Conservation (phyloP, 768 basidiomycete genomes). For the Psilocybe cubensis region DNA sequence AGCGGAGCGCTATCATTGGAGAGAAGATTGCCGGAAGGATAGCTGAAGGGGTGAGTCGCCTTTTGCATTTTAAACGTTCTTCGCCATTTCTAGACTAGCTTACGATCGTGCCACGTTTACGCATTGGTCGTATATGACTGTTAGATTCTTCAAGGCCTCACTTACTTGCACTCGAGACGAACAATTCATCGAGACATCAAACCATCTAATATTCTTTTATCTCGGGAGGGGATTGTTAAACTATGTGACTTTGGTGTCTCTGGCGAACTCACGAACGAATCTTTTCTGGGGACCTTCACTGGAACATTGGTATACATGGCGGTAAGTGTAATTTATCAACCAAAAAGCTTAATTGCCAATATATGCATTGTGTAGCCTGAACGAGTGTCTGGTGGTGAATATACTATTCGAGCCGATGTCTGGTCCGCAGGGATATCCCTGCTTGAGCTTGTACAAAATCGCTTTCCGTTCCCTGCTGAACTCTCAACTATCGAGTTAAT, state of each 20-base stretch:
- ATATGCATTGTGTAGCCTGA: conserved; percentile 66
- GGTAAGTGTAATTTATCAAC: conserved; percentile 52
- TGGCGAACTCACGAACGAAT: conserved; percentile 89
- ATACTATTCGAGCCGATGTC: conserved; percentile 93
- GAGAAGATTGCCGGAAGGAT: conserved; percentile 89
- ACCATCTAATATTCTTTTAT: conserved; percentile 89
- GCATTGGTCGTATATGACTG: conserved; percentile 3
- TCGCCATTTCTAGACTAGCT: conserved; percentile 1
- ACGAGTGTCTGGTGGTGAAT: conserved; percentile 87
- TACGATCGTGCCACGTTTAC: too few relatives aligned
- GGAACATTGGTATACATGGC: conserved; percentile 99
- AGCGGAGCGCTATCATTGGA: conserved; percentile 76
- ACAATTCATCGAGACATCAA: conserved; percentile 97
- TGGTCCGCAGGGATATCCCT: conserved; percentile 97
- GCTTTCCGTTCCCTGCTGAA: conserved; percentile 93
- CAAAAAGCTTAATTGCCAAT: not conserved
- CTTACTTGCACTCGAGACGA: conserved; percentile 85
- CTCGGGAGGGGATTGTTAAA: conserved; percentile 86
- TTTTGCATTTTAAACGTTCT: too few relatives aligned
- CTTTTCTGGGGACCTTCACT: conserved; percentile 91
- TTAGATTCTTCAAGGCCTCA: conserved; percentile 87
- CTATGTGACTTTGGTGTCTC: conserved; percentile 98
- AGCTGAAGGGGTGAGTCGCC: conserved; percentile 81
- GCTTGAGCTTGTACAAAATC: conserved; percentile 90
- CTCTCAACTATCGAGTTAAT: conserved; percentile 90